Percentiles rank a stretch among this genome's conserved stretches.
Evolutionary conservation across 169 alveolate genomes (phyloP).

Genomic region (Eimeria maxima): DNA sequence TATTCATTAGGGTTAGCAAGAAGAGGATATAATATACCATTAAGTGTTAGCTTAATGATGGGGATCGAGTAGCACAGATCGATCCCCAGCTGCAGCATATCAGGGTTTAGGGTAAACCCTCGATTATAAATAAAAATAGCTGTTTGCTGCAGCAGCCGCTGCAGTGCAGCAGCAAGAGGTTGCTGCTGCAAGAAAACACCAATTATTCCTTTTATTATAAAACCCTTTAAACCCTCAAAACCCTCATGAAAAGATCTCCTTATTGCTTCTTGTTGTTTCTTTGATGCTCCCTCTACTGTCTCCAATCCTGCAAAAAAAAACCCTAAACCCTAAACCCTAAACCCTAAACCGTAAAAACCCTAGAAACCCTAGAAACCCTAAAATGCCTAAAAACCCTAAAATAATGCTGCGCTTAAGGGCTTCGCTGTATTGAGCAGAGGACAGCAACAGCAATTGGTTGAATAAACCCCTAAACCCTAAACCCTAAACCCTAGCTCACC

Average conservation of each 20-base stretch:
- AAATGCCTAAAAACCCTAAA: background rate
- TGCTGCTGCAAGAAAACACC: background rate
- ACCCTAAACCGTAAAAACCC: slow-evolving; percentile 23
- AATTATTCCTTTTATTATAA: background rate
- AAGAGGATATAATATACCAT: slow-evolving; percentile 10
- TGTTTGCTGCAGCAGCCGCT: slow-evolving; percentile 19
- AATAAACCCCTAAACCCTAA: slow-evolving; percentile 8
- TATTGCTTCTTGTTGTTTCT: background rate
- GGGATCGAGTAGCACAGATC: slow-evolving; percentile 62
- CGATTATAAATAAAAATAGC: background rate
- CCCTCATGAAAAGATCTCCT: slow-evolving; percentile 48
- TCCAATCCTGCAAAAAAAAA: background rate
- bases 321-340: background rate
- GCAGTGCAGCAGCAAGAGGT: background rate
- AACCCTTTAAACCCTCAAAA: background rate
- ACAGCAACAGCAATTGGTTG: too few species aligned
- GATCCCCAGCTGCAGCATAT: slow-evolving; percentile 21
- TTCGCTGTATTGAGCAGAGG: too few species aligned
- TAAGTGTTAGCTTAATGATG: background rate
- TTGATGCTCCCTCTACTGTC: background rate
- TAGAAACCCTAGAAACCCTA: slow-evolving; percentile 19
- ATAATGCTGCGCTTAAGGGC: too few species aligned
- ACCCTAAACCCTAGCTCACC: slow-evolving; percentile 22
- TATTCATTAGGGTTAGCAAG: slow-evolving; percentile 16
- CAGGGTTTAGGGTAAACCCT: slow-evolving; percentile 33